phyloP scores from a whole-genome alignment of 2,329 filamentous ascomycete species.

The Lachnellula cervina region DNA sequence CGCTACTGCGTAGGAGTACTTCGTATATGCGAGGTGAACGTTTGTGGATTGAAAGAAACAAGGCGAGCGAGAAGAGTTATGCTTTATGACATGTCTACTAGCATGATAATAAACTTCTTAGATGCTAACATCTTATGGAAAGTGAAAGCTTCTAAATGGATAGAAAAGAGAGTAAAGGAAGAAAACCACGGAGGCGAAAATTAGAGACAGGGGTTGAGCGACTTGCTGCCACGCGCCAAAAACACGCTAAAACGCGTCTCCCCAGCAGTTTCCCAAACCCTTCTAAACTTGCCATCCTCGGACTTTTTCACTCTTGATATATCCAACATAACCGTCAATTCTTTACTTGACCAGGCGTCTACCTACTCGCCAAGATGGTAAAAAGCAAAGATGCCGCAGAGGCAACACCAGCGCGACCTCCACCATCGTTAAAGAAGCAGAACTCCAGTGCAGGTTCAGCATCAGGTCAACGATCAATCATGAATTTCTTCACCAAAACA shows the following conservation, averaged over 20 bases:
- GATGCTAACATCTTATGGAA: no score
- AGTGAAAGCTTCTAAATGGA: no score
- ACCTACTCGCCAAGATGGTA: conserved; percentile 13
- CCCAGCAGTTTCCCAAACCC: not conserved
- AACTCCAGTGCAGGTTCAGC: conserved; percentile 31
- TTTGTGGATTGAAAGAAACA: no score
- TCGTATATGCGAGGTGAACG: no score
- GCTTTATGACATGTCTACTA: no score
- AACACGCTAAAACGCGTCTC: conserved; percentile 5
- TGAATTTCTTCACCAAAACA: conserved; percentile 72
- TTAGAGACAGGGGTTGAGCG: no score
- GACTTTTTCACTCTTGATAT: not conserved
- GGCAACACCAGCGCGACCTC: conserved; percentile 24
- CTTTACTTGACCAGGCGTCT: not conserved
- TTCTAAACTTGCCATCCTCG: not conserved
- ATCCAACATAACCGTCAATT: not conserved
- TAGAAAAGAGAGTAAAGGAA: no score
- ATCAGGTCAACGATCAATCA: conserved; percentile 66
- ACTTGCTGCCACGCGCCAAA: not conserved
- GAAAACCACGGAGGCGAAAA: no score
- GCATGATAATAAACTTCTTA: no score
- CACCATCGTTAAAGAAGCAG: conserved; percentile 29
- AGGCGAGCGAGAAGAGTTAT: no score
- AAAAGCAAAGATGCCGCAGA: conserved; percentile 15
- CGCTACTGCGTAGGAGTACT: no score